Conservation (phyloP, 257 asterid species). For the Haberlea rhodopensis region DNA sequence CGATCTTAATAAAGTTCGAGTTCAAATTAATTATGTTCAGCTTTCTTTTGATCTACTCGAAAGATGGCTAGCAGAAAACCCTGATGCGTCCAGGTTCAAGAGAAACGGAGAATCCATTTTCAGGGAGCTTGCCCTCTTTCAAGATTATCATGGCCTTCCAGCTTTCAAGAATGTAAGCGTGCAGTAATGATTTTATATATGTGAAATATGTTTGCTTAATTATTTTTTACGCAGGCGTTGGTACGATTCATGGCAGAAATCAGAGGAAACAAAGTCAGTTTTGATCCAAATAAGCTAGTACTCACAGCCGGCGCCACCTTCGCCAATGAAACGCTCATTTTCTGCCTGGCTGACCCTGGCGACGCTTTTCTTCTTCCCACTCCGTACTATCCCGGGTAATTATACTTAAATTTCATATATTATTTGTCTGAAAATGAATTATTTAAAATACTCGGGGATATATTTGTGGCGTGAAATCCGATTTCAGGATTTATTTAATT, state of each 20-base stretch:
- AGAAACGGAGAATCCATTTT: conserved; percentile 46
- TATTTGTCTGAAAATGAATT: too few species aligned
- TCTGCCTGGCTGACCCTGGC: conserved; percentile 71
- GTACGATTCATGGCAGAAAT: conserved; percentile 65
- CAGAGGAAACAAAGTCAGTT: conserved; percentile 59
- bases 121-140: conserved; percentile 63
- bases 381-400: conserved; percentile 83
- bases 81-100: conserved; percentile 50
- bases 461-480: neutral
- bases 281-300: conserved; percentile 52
- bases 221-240: conserved; percentile 42
- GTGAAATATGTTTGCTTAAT: neutral
- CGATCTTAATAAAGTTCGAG: too few species aligned
- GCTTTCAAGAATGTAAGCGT: conserved; percentile 54
- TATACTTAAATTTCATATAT: neutral
- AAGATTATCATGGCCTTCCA: conserved; percentile 62
- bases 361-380: conserved; percentile 72
- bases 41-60: conserved; percentile 50
- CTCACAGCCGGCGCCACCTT: conserved; percentile 81
- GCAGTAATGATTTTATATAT: neutral
- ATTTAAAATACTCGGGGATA: too few species aligned
- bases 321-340: conserved; percentile 65
- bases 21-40: conserved; percentile 23
- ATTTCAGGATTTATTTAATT: conserved; percentile 8
- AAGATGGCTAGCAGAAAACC: conserved; percentile 44